These are phyloP conservation scores for Dioscorea dumetorum DNA, from an alignment of 106 monocot genomes.

Conservation along the genomic window DNA sequence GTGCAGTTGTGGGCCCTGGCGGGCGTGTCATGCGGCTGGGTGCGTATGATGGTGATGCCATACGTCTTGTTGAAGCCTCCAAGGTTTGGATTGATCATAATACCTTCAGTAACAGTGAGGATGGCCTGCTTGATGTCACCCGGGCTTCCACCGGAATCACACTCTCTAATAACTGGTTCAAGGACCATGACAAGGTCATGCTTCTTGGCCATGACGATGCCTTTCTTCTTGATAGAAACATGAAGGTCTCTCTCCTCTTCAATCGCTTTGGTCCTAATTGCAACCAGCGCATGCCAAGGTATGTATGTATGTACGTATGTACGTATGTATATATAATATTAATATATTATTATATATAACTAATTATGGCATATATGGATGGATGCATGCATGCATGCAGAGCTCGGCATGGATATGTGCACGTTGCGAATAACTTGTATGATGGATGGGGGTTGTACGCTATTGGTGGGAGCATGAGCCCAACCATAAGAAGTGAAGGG, in stretches of 20 bases:
- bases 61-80: slow-evolving; percentile 20
- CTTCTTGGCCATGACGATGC: slow-evolving; percentile 65
- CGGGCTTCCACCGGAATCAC: slow-evolving; percentile 27
- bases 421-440: slow-evolving; percentile 36
- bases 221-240: slow-evolving; percentile 30
- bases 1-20: slow-evolving; percentile 5
- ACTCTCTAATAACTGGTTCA: slow-evolving; percentile 47
- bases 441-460: slow-evolving; percentile 42
- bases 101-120: slow-evolving; percentile 28
- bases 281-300: slow-evolving; percentile 67
- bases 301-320: not conserved
- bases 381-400: too few relatives aligned
- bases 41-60: slow-evolving; percentile 28
- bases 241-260: slow-evolving; percentile 51
- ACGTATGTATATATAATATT: not conserved
- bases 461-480: slow-evolving; percentile 40
- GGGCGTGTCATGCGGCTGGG: slow-evolving; percentile 10
- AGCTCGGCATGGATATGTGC: slow-evolving; percentile 35
- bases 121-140: slow-evolving; percentile 42
- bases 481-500: slow-evolving; percentile 25
- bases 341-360: not conserved
- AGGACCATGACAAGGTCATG: slow-evolving; percentile 73
- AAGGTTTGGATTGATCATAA: slow-evolving; percentile 51
- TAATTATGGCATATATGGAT: too few relatives aligned
- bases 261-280: slow-evolving; percentile 69